Evolutionary conservation across 1,284 basidiomycete genomes (phyloP).

Genomic region (Ganoderma lingzhi): DNA sequence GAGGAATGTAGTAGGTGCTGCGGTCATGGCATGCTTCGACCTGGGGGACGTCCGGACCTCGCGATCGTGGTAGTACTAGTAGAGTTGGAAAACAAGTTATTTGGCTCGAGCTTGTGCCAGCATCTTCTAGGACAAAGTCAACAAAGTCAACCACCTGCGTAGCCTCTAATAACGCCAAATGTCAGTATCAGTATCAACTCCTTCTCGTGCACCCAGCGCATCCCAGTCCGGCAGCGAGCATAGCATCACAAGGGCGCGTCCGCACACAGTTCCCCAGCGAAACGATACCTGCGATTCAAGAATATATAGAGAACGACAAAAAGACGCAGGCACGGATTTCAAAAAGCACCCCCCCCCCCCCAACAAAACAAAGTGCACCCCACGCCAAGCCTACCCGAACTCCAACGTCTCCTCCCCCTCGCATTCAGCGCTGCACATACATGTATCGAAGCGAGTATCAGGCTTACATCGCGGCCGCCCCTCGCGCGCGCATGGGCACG

Average conservation of each 20-base stretch:
- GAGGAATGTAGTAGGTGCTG: conserved; percentile 1
- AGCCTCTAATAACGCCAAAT: not conserved
- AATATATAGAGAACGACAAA: not conserved
- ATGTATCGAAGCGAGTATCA: no score
- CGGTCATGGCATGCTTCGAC: not conserved
- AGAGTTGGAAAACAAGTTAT: not conserved
- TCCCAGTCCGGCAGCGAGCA: no score
- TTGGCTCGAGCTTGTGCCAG: not conserved
- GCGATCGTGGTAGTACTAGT: not conserved
- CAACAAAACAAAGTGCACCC: not conserved
- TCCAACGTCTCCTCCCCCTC: not conserved
- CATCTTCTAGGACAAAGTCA: conserved; percentile 5
- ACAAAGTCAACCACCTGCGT: not conserved
- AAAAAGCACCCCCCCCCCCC: not conserved
- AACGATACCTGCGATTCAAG: conserved; percentile 5
- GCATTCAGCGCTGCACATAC: no score
- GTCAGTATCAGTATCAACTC: not conserved
- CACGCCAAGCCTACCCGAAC: not conserved
- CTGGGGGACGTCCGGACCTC: not conserved
- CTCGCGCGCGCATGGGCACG: not conserved
- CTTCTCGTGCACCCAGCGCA: no score
- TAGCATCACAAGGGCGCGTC: not conserved
- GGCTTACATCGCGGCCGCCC: no score
- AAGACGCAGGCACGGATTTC: not conserved
- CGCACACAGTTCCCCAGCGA: not conserved